phyloP scores from a whole-genome alignment of 2,329 filamentous ascomycete genomes.

The Diaporthe nobilis region DNA sequence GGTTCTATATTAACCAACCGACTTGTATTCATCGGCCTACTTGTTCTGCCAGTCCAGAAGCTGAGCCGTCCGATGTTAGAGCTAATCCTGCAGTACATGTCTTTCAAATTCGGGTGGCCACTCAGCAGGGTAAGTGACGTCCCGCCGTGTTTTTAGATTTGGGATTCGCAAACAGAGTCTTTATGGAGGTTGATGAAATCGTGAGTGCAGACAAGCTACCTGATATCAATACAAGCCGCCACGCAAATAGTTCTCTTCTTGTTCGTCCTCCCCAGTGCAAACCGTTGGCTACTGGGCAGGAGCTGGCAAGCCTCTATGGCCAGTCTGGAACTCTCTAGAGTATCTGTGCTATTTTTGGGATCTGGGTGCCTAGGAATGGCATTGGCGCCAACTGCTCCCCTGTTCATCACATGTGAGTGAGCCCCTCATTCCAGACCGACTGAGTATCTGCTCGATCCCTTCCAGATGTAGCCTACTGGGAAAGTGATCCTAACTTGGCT shows the following conservation, averaged over 20 bases:
- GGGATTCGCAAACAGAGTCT: background rate
- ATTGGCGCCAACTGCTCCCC: constrained; percentile 19
- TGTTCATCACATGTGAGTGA: constrained; percentile 38
- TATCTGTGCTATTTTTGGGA: constrained; percentile 31
- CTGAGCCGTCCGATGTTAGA: constrained; percentile 37
- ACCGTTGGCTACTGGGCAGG: constrained; percentile 16
- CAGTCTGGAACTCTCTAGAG: constrained; percentile 33
- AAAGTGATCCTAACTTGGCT: background rate
- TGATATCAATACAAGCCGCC: constrained; percentile 40
- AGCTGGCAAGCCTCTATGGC: constrained; percentile 26
- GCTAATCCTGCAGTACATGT: constrained; percentile 41
- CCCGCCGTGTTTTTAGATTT: background rate
- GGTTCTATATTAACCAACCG: constrained; percentile 19
- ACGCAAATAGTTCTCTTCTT: constrained; percentile 39
- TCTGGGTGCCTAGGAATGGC: constrained; percentile 34
- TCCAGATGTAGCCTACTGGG: background rate
- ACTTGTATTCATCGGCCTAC: constrained; percentile 29
- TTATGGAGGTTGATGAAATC: background rate
- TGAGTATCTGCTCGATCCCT: background rate
- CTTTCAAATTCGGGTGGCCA: constrained; percentile 37
- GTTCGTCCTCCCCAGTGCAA: constrained; percentile 24
- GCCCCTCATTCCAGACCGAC: background rate
- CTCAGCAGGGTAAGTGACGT: constrained; percentile 36
- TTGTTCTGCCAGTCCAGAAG: constrained; percentile 24
- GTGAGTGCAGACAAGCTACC: constrained; percentile 25